phyloP scores from a whole-genome alignment of 1,139 yeast species.

The Scheffersomyces illinoinensis region DNA sequence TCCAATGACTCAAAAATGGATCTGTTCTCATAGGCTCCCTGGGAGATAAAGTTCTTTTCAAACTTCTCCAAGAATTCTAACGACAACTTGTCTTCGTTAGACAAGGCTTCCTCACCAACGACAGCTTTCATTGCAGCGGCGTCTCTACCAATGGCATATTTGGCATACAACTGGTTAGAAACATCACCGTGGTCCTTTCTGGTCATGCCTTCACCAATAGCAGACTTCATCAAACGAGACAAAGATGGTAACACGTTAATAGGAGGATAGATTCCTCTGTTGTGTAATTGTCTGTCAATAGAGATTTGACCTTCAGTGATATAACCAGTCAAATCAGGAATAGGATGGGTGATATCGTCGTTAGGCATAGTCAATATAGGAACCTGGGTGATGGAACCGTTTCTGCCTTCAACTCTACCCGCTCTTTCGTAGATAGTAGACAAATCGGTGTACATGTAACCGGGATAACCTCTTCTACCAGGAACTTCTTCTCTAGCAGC shows the following conservation, averaged over 20 bases:
- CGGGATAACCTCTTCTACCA: slow-evolving; percentile 99
- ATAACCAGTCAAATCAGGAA: slow-evolving; percentile 99
- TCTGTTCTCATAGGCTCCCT: slow-evolving; percentile 96
- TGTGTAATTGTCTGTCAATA: slow-evolving; percentile 92
- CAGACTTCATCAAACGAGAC: slow-evolving; percentile 98
- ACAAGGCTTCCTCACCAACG: slow-evolving; percentile 98
- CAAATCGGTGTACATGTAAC: slow-evolving; percentile 99
- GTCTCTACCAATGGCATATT: slow-evolving; percentile 98
- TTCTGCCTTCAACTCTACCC: slow-evolving; percentile 99
- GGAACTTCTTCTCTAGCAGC: slow-evolving; percentile 99
- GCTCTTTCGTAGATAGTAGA: slow-evolving; percentile 99
- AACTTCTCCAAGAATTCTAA: slow-evolving; percentile 96
- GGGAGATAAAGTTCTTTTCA: slow-evolving; percentile 91
- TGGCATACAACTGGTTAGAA: slow-evolving; percentile 96
- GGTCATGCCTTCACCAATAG: slow-evolving; percentile 99
- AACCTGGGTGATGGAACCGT: slow-evolving; percentile 98
- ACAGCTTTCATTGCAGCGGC: slow-evolving; percentile 99
- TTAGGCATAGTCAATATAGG: slow-evolving; percentile 99
- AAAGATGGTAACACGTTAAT: slow-evolving; percentile 96
- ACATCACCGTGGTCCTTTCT: slow-evolving; percentile 99
- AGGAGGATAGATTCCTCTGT: slow-evolving; percentile 98
- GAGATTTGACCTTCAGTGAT: slow-evolving; percentile 99
- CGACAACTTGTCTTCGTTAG: slow-evolving; percentile 95
- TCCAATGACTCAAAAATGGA: slow-evolving; percentile 92
- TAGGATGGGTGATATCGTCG: slow-evolving; percentile 99